These are phyloP conservation scores for Neotropicomus parvogracilis DNA, from an alignment of 1,284 basidiomycete species.

Conservation along the genomic window DNA sequence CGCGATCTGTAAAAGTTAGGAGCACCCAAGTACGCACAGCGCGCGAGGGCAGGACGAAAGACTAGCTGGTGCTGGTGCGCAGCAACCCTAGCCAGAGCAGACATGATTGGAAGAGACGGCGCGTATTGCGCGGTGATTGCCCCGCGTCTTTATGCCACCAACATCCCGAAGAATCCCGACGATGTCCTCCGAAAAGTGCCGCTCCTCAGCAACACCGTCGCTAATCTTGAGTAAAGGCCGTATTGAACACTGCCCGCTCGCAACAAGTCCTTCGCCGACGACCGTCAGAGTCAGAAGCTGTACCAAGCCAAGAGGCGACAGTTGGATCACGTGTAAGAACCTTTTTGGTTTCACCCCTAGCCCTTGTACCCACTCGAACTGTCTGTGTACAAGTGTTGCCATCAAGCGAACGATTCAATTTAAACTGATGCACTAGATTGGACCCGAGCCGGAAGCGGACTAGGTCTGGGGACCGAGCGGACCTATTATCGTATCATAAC, in stretches of 20 bases:
- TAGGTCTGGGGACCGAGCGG: conserved; percentile 4
- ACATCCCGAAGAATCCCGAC: conserved; percentile 26
- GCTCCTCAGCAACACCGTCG: conserved; percentile 3
- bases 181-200: conserved; percentile 25
- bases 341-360: conserved; percentile 11
- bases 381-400: no score
- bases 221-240: conserved; percentile 1
- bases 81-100: conserved; percentile 15
- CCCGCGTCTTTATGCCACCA: conserved; percentile 22
- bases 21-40: conserved; percentile 1
- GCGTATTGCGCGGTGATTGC: conserved; percentile 1
- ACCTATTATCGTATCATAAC: conserved; percentile 14
- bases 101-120: conserved; percentile 22
- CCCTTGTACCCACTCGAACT: no score
- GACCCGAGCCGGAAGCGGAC: conserved; percentile 10
- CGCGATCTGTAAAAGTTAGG: conserved; percentile 4
- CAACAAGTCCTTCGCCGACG: neutral
- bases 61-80: conserved; percentile 9
- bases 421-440: conserved; percentile 5
- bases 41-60: conserved; percentile 13
- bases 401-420: conserved; percentile 12
- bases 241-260: neutral
- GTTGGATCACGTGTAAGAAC: neutral
- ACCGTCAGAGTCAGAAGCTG: no score
- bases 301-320: conserved; percentile 4